phyloP scores from a whole-genome alignment of 495 filamentous ascomycete genomes.

The Chaetomium cochliodes region DNA sequence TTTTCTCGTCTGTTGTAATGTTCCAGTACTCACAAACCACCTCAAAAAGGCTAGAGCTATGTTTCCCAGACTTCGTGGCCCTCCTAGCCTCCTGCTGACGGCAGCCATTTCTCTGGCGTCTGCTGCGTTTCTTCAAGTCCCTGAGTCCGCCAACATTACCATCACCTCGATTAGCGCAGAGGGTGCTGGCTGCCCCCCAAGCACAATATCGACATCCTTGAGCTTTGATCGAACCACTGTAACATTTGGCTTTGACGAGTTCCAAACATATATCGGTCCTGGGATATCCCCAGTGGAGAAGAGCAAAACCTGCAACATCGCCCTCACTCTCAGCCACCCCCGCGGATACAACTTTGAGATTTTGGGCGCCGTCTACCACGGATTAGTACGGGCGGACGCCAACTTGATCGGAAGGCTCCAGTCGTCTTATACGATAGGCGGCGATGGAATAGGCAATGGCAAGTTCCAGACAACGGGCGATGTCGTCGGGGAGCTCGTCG shows the following conservation, averaged over 20 bases:
- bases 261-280: background rate
- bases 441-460: background rate
- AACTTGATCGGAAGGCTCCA: background rate
- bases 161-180: background rate
- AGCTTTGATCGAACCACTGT: background rate
- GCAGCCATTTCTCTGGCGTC: background rate
- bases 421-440: background rate
- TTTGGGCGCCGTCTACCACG: background rate
- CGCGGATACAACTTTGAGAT: background rate
- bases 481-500: background rate
- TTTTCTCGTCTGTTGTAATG: too few relatives aligned
- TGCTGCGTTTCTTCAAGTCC: background rate
- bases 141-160: background rate
- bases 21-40: too few relatives aligned
- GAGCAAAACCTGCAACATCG: background rate
- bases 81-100: background rate
- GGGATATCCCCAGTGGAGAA: background rate
- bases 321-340: background rate
- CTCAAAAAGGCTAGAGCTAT: background rate
- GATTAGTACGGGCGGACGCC: background rate
- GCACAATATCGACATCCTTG: background rate
- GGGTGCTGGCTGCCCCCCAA: background rate
- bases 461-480: background rate
- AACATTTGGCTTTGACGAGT: conserved; percentile 4
- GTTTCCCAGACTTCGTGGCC: background rate